Evolutionary conservation across 306 rosid species (phyloP).

Genomic region (Morella rubra): DNA sequence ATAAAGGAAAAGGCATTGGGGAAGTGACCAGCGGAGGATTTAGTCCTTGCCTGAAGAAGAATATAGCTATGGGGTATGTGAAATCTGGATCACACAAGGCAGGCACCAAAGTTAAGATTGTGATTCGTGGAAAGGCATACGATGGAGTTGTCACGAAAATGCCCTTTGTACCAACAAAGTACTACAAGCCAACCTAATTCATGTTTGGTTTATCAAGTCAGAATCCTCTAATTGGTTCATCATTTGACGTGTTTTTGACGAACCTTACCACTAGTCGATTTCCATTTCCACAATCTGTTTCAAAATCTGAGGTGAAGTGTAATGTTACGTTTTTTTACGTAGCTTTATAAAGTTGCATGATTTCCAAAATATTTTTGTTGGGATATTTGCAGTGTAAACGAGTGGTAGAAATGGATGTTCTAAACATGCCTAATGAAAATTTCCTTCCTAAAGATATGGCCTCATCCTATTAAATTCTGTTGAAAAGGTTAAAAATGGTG

Average conservation of each 20-base stretch:
- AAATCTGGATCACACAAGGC: conserved; percentile 94
- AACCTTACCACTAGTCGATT: conserved; percentile 34
- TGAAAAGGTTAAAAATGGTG: no score
- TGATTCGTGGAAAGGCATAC: conserved; percentile 78
- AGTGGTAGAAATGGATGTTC: not conserved
- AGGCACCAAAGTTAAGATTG: conserved; percentile 87
- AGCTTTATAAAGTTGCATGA: conserved; percentile 7
- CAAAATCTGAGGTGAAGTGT: conserved; percentile 24
- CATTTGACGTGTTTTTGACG: conserved; percentile 31
- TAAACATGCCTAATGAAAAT: not conserved
- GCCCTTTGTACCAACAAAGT: conserved; percentile 95
- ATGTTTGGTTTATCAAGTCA: conserved; percentile 21
- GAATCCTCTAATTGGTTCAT: conserved; percentile 20
- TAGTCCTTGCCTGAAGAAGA: conserved; percentile 97
- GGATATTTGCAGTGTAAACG: not conserved
- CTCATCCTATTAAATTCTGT: not conserved
- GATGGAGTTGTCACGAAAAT: conserved; percentile 92
- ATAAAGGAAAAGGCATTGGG: conserved; percentile 75
- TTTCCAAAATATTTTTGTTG: not conserved
- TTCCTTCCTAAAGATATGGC: not conserved
- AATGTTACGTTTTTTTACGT: conserved; percentile 6
- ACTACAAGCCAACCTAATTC: conserved; percentile 83
- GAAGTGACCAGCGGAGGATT: conserved; percentile 98
- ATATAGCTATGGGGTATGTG: conserved; percentile 95
- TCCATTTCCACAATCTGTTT: conserved; percentile 36